Base-by-base conservation (phyloP, 2,329 filamentous ascomycete genomes). In the Thielaviopsis musarum region DNA sequence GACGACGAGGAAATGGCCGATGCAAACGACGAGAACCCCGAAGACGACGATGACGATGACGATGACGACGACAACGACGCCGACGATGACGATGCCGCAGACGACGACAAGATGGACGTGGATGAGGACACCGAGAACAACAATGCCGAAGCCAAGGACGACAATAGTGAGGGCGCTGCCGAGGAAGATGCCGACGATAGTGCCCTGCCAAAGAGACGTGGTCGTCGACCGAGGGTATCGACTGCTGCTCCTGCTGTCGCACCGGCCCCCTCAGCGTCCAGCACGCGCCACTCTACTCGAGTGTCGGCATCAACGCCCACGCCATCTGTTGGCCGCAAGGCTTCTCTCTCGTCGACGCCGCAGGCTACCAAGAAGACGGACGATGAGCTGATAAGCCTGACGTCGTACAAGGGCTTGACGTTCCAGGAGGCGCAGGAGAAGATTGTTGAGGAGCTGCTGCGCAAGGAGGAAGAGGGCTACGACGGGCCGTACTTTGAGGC, bases 351-450 rank as follows among this genome's bases (percentile, higher is more conserved):
- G 10, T 49, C 45, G 19, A 49, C 45, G n/a, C 45, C 59, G 19
- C 58, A 61, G 52, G 59, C 59, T 15, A 57, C 59, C 38, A 61
- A 59, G 49, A 61, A 62, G 48, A 67, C 69, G 54, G 77, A 75
- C 59, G 72, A 62, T 10, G 60, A 62, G 30, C 56, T 62, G 41
- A 38, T 58, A 17, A 56, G 55, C 5, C 75, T 6, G 77, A 81
- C 78, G 3, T 75, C 80, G 1, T 91, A 88, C 69, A 80, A 82
- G 59, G 86, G 85, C 5, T 80, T 91, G 56, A 84, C 69, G 10
- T 91, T 95, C 67, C 88, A 94, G 68, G 79, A 90, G 67, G 90
- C 89, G 0, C 89, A 95, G 68, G 88, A 94, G 65, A 88, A 89
- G 73, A 82, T 95, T 60, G 74, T 95, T 3, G 81, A 85, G 59